Conservation (phyloP, 1,284 basidiomycete species). For the Grifola frondosa region DNA sequence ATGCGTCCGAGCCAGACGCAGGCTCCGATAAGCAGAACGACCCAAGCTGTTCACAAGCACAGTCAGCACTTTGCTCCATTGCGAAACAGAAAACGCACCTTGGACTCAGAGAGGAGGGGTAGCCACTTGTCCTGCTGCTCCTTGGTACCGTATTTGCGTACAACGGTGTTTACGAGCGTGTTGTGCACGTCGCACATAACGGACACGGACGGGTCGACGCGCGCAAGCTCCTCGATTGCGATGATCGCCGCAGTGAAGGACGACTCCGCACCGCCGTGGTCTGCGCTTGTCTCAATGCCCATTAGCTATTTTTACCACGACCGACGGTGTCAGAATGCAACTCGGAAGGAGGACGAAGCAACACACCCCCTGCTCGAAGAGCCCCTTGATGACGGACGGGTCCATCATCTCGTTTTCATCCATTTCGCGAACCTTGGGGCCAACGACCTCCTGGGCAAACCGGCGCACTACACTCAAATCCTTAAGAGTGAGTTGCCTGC, state of each 20-base stretch:
- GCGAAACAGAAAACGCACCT: slow-evolving; percentile 46
- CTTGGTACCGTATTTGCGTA: slow-evolving; percentile 85
- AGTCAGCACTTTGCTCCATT: neutral
- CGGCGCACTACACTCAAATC: slow-evolving; percentile 59
- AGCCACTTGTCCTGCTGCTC: slow-evolving; percentile 90
- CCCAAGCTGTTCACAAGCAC: slow-evolving; percentile 64
- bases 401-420: slow-evolving; percentile 98
- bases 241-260: slow-evolving; percentile 97
- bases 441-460: slow-evolving; percentile 89
- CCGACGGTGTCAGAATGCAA: too few species aligned
- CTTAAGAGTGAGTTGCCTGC: neutral
- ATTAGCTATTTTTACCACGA: too few species aligned
- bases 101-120: slow-evolving; percentile 77
- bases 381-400: slow-evolving; percentile 79
- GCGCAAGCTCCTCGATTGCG: slow-evolving; percentile 96
- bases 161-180: slow-evolving; percentile 93
- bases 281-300: slow-evolving; percentile 91
- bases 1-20: slow-evolving; percentile 94
- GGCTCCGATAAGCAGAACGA: slow-evolving; percentile 97
- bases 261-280: slow-evolving; percentile 84
- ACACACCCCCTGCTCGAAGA: slow-evolving; percentile 94
- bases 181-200: slow-evolving; percentile 99
- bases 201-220: slow-evolving; percentile 94
- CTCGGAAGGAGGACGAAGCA: neutral
- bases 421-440: slow-evolving; percentile 93